Evolutionary conservation across 768 basidiomycete genomes (phyloP).

Genomic region (Neoboletus brunneissimus): DNA sequence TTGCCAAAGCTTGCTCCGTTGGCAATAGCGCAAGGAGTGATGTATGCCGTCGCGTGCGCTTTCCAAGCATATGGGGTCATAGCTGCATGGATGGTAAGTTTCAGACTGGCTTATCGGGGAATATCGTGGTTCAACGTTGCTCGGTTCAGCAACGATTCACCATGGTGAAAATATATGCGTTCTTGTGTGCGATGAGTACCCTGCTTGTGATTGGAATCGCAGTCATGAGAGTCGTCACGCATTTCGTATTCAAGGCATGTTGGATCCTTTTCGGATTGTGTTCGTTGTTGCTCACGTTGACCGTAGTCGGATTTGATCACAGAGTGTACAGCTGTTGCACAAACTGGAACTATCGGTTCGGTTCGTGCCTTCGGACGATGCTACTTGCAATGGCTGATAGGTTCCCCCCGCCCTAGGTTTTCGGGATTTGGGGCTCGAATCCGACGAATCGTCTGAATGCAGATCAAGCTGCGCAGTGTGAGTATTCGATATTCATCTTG

Average conservation of each 20-base stretch:
- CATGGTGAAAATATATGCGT: slow-evolving; percentile 55
- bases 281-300: neutral
- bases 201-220: slow-evolving; percentile 51
- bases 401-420: slow-evolving; percentile 31
- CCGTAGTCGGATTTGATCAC: slow-evolving; percentile 53
- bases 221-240: slow-evolving; percentile 55
- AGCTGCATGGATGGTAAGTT: slow-evolving; percentile 50
- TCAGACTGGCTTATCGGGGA: neutral
- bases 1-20: slow-evolving; percentile 48
- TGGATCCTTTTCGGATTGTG: neutral
- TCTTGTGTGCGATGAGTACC: slow-evolving; percentile 45
- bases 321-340: slow-evolving; percentile 47
- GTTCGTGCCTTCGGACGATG: slow-evolving; percentile 24
- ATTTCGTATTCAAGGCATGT: slow-evolving; percentile 66
- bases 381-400: slow-evolving; percentile 11
- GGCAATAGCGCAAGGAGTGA: slow-evolving; percentile 55
- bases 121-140: neutral
- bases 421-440: slow-evolving; percentile 55
- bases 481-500: slow-evolving; percentile 17
- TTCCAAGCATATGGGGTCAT: slow-evolving; percentile 57
- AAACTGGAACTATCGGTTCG: slow-evolving; percentile 32
- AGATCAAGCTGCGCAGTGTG: slow-evolving; percentile 48
- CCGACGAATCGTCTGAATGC: slow-evolving; percentile 29
- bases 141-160: slow-evolving; percentile 48
- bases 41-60: slow-evolving; percentile 49